Percentiles rank a stretch among this genome's conserved stretches.
Conservation (phyloP, 2,329 filamentous ascomycete genomes). For the Nigrospora oryzae region DNA sequence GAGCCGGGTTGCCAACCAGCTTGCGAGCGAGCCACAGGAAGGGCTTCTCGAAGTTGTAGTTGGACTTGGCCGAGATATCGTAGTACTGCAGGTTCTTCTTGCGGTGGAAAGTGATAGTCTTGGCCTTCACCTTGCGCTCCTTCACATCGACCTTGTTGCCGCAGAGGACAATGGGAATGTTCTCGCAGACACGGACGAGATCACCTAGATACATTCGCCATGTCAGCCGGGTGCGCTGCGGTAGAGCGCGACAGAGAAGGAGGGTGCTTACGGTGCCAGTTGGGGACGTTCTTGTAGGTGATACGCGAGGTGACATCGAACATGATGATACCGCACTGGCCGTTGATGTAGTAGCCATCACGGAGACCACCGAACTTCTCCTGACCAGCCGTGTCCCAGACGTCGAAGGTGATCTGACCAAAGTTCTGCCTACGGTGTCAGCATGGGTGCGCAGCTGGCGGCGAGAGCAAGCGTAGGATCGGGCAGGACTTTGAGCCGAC, state of each 20-base stretch:
- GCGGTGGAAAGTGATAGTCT: constrained; percentile 99
- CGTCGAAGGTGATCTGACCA: constrained; percentile 95
- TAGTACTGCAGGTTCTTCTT: constrained; percentile 99
- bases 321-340: constrained; percentile 99
- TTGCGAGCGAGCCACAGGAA: constrained; percentile 99
- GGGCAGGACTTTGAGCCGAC: constrained; percentile 29
- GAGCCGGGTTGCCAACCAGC: constrained; percentile 83
- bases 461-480: not conserved
- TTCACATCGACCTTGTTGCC: constrained; percentile 99
- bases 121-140: constrained; percentile 99
- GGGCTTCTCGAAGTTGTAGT: constrained; percentile 99
- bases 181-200: constrained; percentile 97
- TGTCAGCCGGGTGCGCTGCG: constrained; percentile 6
- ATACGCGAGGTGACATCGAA: constrained; percentile 99
- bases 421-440: constrained; percentile 57
- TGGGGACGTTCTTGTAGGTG: constrained; percentile 99
- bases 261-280: constrained; percentile 89
- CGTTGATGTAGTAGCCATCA: constrained; percentile 99
- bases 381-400: constrained; percentile 98
- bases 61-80: constrained; percentile 98
- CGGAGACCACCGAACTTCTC: constrained; percentile 99
- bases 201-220: constrained; percentile 54
- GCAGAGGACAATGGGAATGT: constrained; percentile 95
- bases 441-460: constrained; percentile 11
- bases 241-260: constrained; percentile 1